Conservation (phyloP, 352 stramenopile species). For the Phytophthora kernoviae region DNA sequence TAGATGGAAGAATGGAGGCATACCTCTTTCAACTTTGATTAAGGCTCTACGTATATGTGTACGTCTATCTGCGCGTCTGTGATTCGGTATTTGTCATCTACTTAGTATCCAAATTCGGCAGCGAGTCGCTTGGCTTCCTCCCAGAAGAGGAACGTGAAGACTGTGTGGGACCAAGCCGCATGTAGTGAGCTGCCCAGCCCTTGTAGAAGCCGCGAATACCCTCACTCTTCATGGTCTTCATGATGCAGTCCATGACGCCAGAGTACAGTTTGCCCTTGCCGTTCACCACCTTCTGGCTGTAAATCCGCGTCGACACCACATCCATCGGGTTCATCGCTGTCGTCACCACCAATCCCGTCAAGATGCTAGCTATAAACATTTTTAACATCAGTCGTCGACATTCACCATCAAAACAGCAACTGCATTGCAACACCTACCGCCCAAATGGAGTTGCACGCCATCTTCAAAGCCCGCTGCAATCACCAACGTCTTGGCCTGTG, state of each 20-base stretch:
- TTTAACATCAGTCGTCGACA: conserved; percentile 8
- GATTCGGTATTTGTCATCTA: too few relatives aligned
- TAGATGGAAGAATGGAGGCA: too few relatives aligned
- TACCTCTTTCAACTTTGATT: conserved; percentile 3
- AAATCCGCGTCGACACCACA: conserved; percentile 86
- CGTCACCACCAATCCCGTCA: conserved; percentile 80
- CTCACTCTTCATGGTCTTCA: conserved; percentile 81
- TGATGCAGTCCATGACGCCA: conserved; percentile 75
- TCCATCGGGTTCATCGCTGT: conserved; percentile 91
- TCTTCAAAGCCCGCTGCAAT: conserved; percentile 78
- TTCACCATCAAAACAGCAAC: background rate
- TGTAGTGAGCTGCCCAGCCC: conserved; percentile 87
- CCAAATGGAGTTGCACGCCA: conserved; percentile 76
- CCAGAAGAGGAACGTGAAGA: conserved; percentile 90
- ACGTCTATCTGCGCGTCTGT: conserved; percentile 32
- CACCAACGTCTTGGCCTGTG: conserved; percentile 83
- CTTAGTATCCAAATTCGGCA: conserved; percentile 64
- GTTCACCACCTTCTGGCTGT: conserved; percentile 88
- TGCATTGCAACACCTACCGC: conserved; percentile 47
- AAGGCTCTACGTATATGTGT: too few relatives aligned
- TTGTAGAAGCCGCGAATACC: conserved; percentile 87
- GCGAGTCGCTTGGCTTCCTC: conserved; percentile 82
- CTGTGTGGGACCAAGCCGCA: conserved; percentile 86
- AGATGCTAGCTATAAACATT: conserved; percentile 64
- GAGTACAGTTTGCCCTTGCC: conserved; percentile 84